A percentile compares a stretch with the other conserved stretches of the same genome.
Evolutionary conservation across 768 basidiomycete genomes (phyloP).

Genomic region (Kwoniella sp.): DNA sequence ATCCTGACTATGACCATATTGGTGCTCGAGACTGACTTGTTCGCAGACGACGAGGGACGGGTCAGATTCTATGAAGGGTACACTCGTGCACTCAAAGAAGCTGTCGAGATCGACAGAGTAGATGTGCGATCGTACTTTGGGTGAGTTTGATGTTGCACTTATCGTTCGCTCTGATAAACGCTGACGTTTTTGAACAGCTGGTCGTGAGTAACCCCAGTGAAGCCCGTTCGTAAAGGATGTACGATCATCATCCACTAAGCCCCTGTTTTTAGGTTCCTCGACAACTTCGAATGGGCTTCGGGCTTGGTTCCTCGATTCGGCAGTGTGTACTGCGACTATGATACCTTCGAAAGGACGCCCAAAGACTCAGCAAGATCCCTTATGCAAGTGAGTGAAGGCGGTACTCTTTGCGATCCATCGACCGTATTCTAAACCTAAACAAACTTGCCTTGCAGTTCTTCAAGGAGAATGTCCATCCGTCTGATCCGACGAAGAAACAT

Average conservation of each 20-base stretch:
- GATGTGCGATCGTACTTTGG: constrained; percentile 44
- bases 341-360: constrained; percentile 45
- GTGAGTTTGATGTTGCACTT: constrained; percentile 8
- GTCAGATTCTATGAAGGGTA: constrained; percentile 45
- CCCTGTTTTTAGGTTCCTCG: constrained; percentile 22
- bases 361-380: constrained; percentile 45
- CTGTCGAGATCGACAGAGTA: constrained; percentile 45
- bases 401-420: too few species aligned
- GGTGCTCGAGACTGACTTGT: too few species aligned
- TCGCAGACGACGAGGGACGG: constrained; percentile 42
- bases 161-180: too few species aligned
- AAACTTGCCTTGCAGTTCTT: constrained; percentile 36
- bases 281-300: constrained; percentile 50
- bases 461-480: constrained; percentile 22
- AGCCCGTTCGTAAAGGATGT: too few species aligned
- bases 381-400: constrained; percentile 29
- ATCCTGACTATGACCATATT: too few species aligned
- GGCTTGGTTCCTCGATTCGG: constrained; percentile 44
- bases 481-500: not conserved
- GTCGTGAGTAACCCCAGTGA: constrained; percentile 33
- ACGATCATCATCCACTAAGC: not conserved
- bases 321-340: constrained; percentile 40
- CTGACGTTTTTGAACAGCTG: constrained; percentile 4
- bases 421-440: too few species aligned
- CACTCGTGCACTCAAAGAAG: constrained; percentile 32